These are phyloP conservation scores for Teratosphaeriaceae sp. DNA, from an alignment of 2,329 filamentous ascomycete species.

Conservation along the genomic window DNA sequence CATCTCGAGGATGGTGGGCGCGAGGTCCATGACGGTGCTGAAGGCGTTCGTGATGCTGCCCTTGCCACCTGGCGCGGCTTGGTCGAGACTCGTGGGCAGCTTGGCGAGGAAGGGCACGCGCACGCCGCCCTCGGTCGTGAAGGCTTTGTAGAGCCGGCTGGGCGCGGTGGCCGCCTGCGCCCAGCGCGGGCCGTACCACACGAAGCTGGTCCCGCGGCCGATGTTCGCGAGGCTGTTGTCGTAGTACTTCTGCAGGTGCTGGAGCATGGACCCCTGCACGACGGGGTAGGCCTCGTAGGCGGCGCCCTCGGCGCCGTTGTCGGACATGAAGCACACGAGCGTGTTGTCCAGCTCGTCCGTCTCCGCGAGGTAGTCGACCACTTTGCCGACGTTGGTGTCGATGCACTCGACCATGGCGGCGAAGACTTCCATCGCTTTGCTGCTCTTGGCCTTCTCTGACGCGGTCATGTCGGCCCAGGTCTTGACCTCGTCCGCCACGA, in stretches of 20 bases:
- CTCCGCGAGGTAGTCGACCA: conserved; percentile 49
- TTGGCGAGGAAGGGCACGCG: conserved; percentile 47
- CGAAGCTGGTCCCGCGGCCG: conserved; percentile 50
- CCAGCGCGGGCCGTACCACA: conserved; percentile 56
- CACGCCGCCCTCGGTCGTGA: conserved; percentile 44
- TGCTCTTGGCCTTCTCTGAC: conserved; percentile 43
- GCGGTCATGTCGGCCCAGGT: conserved; percentile 43
- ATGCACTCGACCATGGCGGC: conserved; percentile 60
- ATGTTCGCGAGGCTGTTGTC: conserved; percentile 53
- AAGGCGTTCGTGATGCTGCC: conserved; percentile 45
- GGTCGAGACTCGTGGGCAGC: conserved; percentile 21
- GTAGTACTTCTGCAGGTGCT: conserved; percentile 50
- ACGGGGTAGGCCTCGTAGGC: conserved; percentile 54
- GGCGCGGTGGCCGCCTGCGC: conserved; percentile 49
- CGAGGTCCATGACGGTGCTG: conserved; percentile 40
- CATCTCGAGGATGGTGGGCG: conserved; percentile 41
- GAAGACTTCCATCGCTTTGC: conserved; percentile 54
- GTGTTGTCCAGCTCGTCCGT: conserved; percentile 58
- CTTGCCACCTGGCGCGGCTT: conserved; percentile 12
- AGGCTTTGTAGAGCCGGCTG: conserved; percentile 42
- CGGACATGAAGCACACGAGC: conserved; percentile 56
- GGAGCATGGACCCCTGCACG: conserved; percentile 47
- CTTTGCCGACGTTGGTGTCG: conserved; percentile 53
- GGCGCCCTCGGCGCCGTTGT: conserved; percentile 57
- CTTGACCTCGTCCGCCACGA: conserved; percentile 44